Evolutionary conservation across 192 early-diverging fungal species (phyloP).

Genomic region (Coemansia sp.): DNA sequence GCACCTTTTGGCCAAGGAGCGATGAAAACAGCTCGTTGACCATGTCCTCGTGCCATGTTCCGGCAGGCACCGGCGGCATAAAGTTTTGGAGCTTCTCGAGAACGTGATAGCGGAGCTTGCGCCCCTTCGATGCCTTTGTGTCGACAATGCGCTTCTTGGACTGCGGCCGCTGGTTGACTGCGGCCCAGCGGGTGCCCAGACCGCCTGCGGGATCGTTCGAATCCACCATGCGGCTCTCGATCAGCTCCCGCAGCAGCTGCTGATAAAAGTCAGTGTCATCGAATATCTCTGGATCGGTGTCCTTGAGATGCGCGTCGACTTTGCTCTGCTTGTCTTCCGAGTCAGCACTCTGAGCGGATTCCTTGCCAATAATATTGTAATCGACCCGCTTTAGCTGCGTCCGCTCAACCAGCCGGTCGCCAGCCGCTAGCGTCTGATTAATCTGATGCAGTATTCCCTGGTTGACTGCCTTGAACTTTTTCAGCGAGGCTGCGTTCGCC

Average conservation of each 20-base stretch:
- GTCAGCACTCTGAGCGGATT: background rate
- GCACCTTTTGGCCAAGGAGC: constrained; percentile 67
- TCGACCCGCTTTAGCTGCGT: constrained; percentile 79
- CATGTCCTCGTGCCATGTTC: constrained; percentile 93
- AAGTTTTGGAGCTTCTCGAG: constrained; percentile 96
- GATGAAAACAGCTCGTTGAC: constrained; percentile 83
- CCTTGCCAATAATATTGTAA: constrained; percentile 52
- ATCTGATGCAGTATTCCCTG: constrained; percentile 76
- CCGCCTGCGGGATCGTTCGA: constrained; percentile 78
- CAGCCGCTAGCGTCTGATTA: constrained; percentile 62
- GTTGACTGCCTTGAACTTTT: constrained; percentile 96
- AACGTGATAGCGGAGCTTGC: constrained; percentile 89
- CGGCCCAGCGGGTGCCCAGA: constrained; percentile 78
- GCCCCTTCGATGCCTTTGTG: constrained; percentile 86
- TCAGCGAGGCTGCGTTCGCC: constrained; percentile 64
- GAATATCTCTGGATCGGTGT: constrained; percentile 70
- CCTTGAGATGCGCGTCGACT: constrained; percentile 62
- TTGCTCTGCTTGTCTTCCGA: constrained; percentile 2
- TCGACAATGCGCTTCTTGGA: constrained; percentile 71
- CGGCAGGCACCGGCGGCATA: constrained; percentile 88
- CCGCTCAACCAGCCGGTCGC: constrained; percentile 76
- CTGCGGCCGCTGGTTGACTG: constrained; percentile 63
- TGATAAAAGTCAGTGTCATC: constrained; percentile 97
- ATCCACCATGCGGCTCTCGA: constrained; percentile 89
- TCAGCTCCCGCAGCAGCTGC: constrained; percentile 87